A percentile compares a stretch with the other conserved stretches of the same genome.
Evolutionary conservation across 2,329 filamentous ascomycete genomes (phyloP).

Genomic region (Aspergillus ruber): DNA sequence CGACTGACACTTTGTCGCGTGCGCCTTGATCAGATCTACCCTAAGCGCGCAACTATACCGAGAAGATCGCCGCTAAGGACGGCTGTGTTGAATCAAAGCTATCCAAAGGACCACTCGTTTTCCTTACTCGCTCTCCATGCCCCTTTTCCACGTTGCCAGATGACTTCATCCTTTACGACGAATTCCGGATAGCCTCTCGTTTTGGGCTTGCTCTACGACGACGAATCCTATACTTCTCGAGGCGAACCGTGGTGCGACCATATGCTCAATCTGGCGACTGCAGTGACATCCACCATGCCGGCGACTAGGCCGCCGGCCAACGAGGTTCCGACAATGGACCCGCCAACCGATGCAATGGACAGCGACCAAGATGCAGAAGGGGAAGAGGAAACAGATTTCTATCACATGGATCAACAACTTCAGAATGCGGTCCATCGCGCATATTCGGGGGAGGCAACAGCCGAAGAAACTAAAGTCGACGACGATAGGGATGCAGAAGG

Average conservation of each 20-base stretch:
- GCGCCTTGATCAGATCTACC: background rate
- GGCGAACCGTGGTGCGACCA: constrained; percentile 3
- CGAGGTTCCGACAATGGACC: constrained; percentile 28
- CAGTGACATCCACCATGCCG: constrained; percentile 34
- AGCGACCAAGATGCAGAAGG: constrained; percentile 41
- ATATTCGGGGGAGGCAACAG: constrained; percentile 26
- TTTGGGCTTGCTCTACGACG: constrained; percentile 12
- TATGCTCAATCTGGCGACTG: constrained; percentile 32
- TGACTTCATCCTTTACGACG: constrained; percentile 21
- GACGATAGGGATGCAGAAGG: constrained; percentile 27
- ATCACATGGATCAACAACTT: constrained; percentile 34
- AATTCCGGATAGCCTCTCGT: constrained; percentile 22
- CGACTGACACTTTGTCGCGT: background rate
- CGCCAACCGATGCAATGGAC: constrained; percentile 28
- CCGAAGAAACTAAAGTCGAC: constrained; percentile 27
- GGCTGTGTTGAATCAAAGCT: constrained; percentile 4
- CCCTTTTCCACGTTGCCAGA: constrained; percentile 18
- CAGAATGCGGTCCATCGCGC: constrained; percentile 33
- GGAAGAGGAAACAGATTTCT: constrained; percentile 38
- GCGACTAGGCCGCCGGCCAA: constrained; percentile 35
- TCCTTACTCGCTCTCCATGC: constrained; percentile 17
- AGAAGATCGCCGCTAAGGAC: background rate
- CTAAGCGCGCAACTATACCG: background rate
- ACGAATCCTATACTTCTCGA: constrained; percentile 2
- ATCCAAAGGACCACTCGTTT: constrained; percentile 10